Evolutionary conservation across 176 grass and related monocot species (phyloP).

Genomic region (Aegilops speltoides): DNA sequence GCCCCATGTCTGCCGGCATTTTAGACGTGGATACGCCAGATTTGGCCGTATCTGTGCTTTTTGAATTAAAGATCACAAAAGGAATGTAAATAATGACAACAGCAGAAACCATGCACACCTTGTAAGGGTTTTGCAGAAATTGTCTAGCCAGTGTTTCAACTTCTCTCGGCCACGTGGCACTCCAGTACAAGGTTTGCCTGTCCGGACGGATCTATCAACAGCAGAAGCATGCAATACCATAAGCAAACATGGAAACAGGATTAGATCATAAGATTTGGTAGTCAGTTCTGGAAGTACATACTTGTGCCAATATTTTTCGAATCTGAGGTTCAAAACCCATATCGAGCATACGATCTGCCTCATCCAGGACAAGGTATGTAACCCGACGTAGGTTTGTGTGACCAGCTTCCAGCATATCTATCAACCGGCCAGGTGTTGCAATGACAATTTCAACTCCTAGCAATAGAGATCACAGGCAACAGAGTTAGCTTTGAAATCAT

Average conservation of each 20-base stretch:
- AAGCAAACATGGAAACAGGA: background rate
- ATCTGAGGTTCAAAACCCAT: slow-evolving; percentile 99
- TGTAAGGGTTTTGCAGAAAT: slow-evolving; percentile 94
- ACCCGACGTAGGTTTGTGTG: slow-evolving; percentile 87
- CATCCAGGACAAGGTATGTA: slow-evolving; percentile 91
- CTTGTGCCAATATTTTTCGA: slow-evolving; percentile 87
- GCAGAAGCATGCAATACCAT: slow-evolving; percentile 5
- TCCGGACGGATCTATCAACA: slow-evolving; percentile 87
- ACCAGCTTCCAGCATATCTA: slow-evolving; percentile 89
- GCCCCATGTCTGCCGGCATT: background rate
- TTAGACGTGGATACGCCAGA: background rate
- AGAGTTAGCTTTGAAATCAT: background rate
- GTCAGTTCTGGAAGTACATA: slow-evolving; percentile 29
- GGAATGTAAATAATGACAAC: background rate
- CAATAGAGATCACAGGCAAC: background rate
- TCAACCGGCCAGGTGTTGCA: slow-evolving; percentile 87
- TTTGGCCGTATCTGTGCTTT: background rate
- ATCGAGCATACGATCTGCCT: slow-evolving; percentile 96
- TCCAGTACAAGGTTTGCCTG: slow-evolving; percentile 96
- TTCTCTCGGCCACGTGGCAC: slow-evolving; percentile 95
- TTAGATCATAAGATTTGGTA: background rate
- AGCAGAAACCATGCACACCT: slow-evolving; percentile 37
- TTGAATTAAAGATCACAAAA: background rate
- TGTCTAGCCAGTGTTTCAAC: slow-evolving; percentile 81
- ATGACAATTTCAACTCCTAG: slow-evolving; percentile 91